These are phyloP conservation scores for Olyra latifolia DNA, from an alignment of 176 grass and related monocot genomes.

Conservation along the genomic window DNA sequence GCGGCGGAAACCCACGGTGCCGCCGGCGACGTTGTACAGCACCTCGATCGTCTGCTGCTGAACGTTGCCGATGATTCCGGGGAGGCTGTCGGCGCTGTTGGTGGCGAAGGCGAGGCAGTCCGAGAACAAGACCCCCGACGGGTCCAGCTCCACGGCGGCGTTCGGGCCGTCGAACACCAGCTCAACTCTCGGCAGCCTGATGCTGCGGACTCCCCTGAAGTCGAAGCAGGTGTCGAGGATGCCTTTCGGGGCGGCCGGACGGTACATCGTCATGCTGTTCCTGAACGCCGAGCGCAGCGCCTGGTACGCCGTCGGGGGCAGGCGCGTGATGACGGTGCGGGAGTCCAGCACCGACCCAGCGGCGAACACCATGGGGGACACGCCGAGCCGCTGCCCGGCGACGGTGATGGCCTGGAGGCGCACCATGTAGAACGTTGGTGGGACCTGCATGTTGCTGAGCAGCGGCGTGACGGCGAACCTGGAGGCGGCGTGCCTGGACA, in stretches of 20 bases:
- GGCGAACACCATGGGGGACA: slow-evolving; percentile 19
- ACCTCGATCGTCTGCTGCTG: slow-evolving; percentile 24
- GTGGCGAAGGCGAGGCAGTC: slow-evolving; percentile 54
- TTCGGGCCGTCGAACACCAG: slow-evolving; percentile 48
- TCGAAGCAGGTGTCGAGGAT: slow-evolving; percentile 67
- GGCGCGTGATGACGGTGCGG: slow-evolving; percentile 54
- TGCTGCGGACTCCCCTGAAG: slow-evolving; percentile 10
- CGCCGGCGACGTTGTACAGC: background rate
- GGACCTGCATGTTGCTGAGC: background rate
- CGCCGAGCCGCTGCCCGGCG: slow-evolving; percentile 25
- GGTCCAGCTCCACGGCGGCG: slow-evolving; percentile 36
- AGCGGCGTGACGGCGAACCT: slow-evolving; percentile 22
- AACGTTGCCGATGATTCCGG: slow-evolving; percentile 8
- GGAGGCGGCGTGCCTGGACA: background rate
- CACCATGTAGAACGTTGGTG: slow-evolving; percentile 37
- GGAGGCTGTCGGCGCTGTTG: background rate
- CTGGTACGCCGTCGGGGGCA: slow-evolving; percentile 55
- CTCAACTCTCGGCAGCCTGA: slow-evolving; percentile 38
- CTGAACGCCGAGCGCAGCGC: slow-evolving; percentile 42
- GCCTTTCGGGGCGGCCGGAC: slow-evolving; percentile 12
- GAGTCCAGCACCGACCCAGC: slow-evolving; percentile 50
- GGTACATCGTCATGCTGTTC: slow-evolving; percentile 44
- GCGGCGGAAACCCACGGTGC: background rate
- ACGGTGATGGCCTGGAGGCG: slow-evolving; percentile 41
- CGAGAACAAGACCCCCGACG: slow-evolving; percentile 26